These are phyloP conservation scores for Thalassiosira oceanica DNA, from an alignment of 352 stramenopile genomes.

Conservation along the genomic window DNA sequence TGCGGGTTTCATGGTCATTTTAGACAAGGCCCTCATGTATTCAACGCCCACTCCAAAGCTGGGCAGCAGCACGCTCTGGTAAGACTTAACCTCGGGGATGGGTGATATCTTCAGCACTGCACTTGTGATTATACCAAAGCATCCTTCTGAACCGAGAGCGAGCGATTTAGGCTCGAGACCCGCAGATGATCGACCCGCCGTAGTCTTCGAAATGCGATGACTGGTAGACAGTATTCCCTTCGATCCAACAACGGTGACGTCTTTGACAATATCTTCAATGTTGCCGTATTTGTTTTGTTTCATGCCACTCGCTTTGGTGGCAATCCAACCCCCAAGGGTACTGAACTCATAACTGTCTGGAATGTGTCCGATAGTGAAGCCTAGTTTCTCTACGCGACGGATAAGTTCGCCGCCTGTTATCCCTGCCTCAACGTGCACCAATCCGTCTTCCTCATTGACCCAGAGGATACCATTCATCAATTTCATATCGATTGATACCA, in stretches of 20 bases:
- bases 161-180: slow-evolving; percentile 88
- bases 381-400: slow-evolving; percentile 83
- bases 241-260: slow-evolving; percentile 59
- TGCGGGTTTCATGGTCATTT: slow-evolving; percentile 83
- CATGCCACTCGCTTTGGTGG: slow-evolving; percentile 90
- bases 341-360: slow-evolving; percentile 92
- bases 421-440: slow-evolving; percentile 86
- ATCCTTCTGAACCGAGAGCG: slow-evolving; percentile 90
- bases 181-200: slow-evolving; percentile 84
- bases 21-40: slow-evolving; percentile 83
- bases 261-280: slow-evolving; percentile 91
- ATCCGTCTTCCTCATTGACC: slow-evolving; percentile 85
- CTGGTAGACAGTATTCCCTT: slow-evolving; percentile 59
- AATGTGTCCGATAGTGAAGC: slow-evolving; percentile 88
- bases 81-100: slow-evolving; percentile 82
- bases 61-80: slow-evolving; percentile 90
- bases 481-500: slow-evolving; percentile 92
- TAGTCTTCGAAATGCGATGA: slow-evolving; percentile 27
- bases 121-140: slow-evolving; percentile 90
- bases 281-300: slow-evolving; percentile 94
- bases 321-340: slow-evolving; percentile 90
- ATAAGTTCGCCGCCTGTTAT: slow-evolving; percentile 89
- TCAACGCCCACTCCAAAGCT: slow-evolving; percentile 82
- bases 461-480: slow-evolving; percentile 83
- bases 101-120: slow-evolving; percentile 89